Evolutionary conservation across 768 basidiomycete genomes (phyloP).

Genomic region (Podaxis sp.): DNA sequence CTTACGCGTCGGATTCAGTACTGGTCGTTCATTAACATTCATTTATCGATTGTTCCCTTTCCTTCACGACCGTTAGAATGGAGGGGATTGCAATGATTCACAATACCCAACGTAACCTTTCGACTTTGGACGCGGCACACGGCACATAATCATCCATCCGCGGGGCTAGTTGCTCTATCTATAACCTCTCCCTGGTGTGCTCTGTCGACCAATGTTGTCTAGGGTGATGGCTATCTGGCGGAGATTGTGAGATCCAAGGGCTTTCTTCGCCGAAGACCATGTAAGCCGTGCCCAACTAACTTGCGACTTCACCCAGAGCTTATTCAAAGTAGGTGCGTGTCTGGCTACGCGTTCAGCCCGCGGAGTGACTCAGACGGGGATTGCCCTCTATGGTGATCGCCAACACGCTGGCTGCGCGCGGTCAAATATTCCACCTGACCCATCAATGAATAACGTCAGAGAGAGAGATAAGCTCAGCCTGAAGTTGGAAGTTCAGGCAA

Average conservation of each 20-base stretch:
- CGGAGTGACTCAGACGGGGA: background rate
- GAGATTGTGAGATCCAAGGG: background rate
- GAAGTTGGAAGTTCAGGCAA: background rate
- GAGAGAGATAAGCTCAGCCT: background rate
- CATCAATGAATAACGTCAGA: background rate
- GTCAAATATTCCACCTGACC: background rate
- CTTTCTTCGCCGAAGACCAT: background rate
- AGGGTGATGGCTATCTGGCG: background rate
- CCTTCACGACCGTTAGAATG: background rate
- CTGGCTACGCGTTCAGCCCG: background rate
- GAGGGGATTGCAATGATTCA: background rate
- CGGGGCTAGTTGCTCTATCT: background rate
- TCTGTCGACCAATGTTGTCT: background rate
- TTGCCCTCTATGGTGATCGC: too few species aligned
- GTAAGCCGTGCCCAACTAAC: background rate
- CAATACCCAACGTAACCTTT: background rate
- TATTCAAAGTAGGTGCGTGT: background rate
- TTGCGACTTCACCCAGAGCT: background rate
- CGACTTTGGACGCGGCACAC: background rate
- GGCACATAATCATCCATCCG: background rate
- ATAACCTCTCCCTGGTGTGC: background rate
- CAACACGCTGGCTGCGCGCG: background rate
- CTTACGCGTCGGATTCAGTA: background rate
- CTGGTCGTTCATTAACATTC: background rate
- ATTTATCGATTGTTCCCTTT: background rate